Base-by-base conservation (phyloP, 1,284 basidiomycete genomes). In the Pseudozyma hubeiensis region DNA sequence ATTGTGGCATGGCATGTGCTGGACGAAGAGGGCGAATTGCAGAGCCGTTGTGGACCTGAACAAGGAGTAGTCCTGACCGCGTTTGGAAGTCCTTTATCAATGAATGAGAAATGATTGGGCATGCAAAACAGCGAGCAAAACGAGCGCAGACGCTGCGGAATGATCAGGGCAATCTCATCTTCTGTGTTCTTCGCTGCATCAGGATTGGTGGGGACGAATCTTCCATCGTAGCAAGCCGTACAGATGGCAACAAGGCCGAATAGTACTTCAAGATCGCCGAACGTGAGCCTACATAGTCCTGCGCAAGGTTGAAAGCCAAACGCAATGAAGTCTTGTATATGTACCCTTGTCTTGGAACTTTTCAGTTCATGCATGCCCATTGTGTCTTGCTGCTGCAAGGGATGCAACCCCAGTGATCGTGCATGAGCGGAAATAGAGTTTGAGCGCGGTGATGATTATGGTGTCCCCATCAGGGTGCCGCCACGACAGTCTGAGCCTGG, bases 201-300 rank as follows among this genome's bases (percentile, higher is more conserved):
- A 13, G 41, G 19, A 44, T 16, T n/a, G 16, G 16, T 41, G 40
- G 41, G 17, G 17, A 29, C 13, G 33, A 24, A 35, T 34, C 51
- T 44, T 53, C 10, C 30, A 47, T 16, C 40, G 40, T n/a, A n/a
- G 16, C 13, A 41, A 41, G 40, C 40, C 31, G 51, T 17, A 8
- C 19, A 31, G 31, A 30, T 45, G 33, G 7, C 41, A 33, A 24
- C 13, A 44, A 2, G 41, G 33, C 31, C 30, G 41, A n/a, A 33
- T 11, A 9, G 49, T 13, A 29, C 16, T 30, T 37, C 13, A 7
- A 30, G 6, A 17, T 33, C 55, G 53, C 65, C 65, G 65, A 68
- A 24, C 30, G 24, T 56, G 49, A 60, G 66, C 66, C 66, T 64
- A 68, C 44, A 19, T 16, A 17, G n/a, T 31, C 33, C 43, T 33